Conservation (phyloP, 306 rosid species). For the Abrus precatorius region DNA sequence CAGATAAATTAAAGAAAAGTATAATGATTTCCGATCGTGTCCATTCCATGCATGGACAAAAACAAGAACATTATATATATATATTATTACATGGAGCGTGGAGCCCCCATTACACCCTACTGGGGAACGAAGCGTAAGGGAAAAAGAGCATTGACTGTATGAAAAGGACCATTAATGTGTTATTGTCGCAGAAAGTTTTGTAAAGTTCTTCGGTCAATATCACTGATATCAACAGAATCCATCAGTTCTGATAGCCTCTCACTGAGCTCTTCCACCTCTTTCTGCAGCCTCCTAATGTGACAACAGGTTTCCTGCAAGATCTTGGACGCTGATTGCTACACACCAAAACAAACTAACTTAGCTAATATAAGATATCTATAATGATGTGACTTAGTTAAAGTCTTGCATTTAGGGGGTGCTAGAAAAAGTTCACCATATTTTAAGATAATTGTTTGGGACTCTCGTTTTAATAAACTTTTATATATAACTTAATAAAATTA, state of each 20-base stretch:
- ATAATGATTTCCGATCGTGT: neutral
- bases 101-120: neutral
- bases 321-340: constrained; percentile 52
- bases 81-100: neutral
- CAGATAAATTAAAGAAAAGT: neutral
- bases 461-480: too few species aligned
- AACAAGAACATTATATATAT: neutral
- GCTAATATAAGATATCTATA: neutral
- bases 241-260: constrained; percentile 51
- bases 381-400: neutral
- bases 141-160: neutral
- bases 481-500: too few species aligned
- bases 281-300: constrained; percentile 56
- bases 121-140: neutral
- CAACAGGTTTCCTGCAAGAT: constrained; percentile 52
- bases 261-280: constrained; percentile 57
- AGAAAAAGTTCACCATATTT: too few species aligned
- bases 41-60: neutral
- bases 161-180: constrained; percentile 7
- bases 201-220: constrained; percentile 50
- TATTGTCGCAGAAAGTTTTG: constrained; percentile 45
- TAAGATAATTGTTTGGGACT: too few species aligned
- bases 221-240: constrained; percentile 53
- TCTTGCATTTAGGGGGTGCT: too few species aligned
- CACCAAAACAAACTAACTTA: neutral